Evolutionary conservation across 352 stramenopile species (phyloP).

Genomic region (Globisporangium parvum): DNA sequence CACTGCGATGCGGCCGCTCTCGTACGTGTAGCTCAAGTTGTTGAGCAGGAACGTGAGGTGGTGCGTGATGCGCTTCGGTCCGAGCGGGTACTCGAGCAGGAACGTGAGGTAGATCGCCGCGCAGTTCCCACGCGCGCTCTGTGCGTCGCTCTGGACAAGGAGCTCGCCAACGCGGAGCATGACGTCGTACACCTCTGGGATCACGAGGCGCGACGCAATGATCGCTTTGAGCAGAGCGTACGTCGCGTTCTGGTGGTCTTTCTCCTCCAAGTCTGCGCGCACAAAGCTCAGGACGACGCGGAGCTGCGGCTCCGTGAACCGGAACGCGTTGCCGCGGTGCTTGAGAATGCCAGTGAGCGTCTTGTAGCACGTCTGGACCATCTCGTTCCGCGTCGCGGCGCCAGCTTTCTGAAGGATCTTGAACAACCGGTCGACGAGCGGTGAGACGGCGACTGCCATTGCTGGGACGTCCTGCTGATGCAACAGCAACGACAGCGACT

Average conservation of each 20-base stretch:
- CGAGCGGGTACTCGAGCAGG: constrained; percentile 95
- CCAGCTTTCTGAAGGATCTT: constrained; percentile 88
- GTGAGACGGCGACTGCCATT: constrained; percentile 66
- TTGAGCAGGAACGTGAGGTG: constrained; percentile 94
- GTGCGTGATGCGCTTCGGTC: constrained; percentile 88
- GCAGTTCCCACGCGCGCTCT: constrained; percentile 78
- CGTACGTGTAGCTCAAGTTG: constrained; percentile 95
- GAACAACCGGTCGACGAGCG: constrained; percentile 89
- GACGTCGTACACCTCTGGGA: constrained; percentile 95
- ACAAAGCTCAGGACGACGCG: constrained; percentile 91
- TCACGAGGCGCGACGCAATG: constrained; percentile 85
- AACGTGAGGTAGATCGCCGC: constrained; percentile 85
- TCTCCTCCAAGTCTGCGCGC: constrained; percentile 88
- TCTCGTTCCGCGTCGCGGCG: constrained; percentile 90
- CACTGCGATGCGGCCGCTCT: constrained; percentile 90
- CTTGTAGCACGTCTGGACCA: constrained; percentile 94
- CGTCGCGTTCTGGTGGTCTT: constrained; percentile 93
- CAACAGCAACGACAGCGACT: constrained; percentile 89
- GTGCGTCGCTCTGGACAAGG: constrained; percentile 90
- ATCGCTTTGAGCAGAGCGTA: constrained; percentile 92
- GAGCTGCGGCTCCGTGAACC: constrained; percentile 65
- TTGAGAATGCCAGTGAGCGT: constrained; percentile 87
- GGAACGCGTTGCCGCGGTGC: constrained; percentile 47
- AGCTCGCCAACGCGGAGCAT: constrained; percentile 93
- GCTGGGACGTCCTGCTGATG: constrained; percentile 85